These are phyloP conservation scores for Themeda triandra DNA, from an alignment of 176 grass and related monocot genomes.

Conservation along the genomic window DNA sequence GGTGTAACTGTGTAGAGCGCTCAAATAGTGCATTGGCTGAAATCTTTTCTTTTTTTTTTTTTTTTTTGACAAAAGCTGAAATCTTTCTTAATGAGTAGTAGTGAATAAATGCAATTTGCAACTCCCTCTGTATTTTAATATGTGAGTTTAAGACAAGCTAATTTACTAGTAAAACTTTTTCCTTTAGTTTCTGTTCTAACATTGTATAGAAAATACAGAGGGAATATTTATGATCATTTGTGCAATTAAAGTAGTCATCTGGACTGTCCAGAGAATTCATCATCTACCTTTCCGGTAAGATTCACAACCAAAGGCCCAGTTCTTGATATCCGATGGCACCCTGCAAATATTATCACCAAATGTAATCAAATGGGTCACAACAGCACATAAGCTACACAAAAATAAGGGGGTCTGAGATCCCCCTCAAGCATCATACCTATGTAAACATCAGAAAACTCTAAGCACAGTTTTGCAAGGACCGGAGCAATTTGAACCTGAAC, in stretches of 20 bases:
- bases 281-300: conserved; percentile 85
- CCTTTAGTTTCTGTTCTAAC: neutral
- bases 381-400: neutral
- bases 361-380: neutral
- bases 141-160: neutral
- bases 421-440: conserved; percentile 57
- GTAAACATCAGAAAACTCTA: conserved; percentile 89
- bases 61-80: too few species aligned
- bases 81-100: neutral
- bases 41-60: too few species aligned
- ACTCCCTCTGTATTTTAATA: neutral
- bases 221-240: conserved; percentile 4
- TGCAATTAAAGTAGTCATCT: conserved; percentile 1
- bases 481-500: conserved; percentile 76
- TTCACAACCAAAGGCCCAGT: conserved; percentile 54
- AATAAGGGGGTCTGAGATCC: neutral
- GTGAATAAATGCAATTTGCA: neutral
- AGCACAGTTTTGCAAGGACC: conserved; percentile 62
- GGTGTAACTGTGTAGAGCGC: neutral
- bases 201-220: neutral
- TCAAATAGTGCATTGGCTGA: neutral
- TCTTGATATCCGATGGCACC: conserved; percentile 65
- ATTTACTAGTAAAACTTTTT: neutral
- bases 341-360: conserved; percentile 48
- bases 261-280: conserved; percentile 8